These are phyloP conservation scores for Leptodontidium sp. DNA, from an alignment of 2,329 filamentous ascomycete genomes.

Conservation along the genomic window DNA sequence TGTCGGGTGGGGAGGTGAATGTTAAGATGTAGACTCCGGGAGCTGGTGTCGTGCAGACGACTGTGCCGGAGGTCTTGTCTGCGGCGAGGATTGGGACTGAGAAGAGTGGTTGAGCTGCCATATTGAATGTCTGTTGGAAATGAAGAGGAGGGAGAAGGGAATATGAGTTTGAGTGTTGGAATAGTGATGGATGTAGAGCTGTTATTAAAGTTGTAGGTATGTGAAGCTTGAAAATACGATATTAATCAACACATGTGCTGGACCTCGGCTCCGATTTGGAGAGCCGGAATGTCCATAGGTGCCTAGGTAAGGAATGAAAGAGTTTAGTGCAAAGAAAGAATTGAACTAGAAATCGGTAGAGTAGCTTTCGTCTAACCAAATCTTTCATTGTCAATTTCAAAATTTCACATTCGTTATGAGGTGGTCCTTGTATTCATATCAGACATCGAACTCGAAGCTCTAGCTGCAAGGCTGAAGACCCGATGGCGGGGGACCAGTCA, in stretches of 20 bases:
- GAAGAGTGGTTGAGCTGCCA: constrained; percentile 56
- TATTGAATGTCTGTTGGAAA: constrained; percentile 24
- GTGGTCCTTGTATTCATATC: neutral
- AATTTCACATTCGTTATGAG: too few relatives aligned
- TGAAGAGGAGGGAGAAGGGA: neutral
- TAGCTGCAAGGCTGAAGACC: constrained; percentile 15
- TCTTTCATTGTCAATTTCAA: too few relatives aligned
- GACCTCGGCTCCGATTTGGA: constrained; percentile 23
- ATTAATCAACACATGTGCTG: constrained; percentile 24
- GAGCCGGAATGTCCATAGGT: neutral
- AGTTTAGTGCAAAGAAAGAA: too few relatives aligned
- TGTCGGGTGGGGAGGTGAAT: constrained; percentile 76
- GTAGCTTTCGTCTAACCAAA: too few relatives aligned
- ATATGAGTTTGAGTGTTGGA: neutral
- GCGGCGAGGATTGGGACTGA: constrained; percentile 62
- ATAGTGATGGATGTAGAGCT: neutral
- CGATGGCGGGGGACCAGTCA: neutral
- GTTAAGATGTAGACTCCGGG: constrained; percentile 74
- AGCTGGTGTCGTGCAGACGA: constrained; percentile 68
- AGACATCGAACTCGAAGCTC: neutral
- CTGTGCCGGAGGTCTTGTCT: constrained; percentile 58
- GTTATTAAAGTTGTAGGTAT: constrained; percentile 7
- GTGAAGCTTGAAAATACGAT: neutral
- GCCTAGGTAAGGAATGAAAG: too few relatives aligned
- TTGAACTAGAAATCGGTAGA: too few relatives aligned